Base-by-base conservation (phyloP, 2,329 filamentous ascomycete species). In the Botrytis byssoidea region DNA sequence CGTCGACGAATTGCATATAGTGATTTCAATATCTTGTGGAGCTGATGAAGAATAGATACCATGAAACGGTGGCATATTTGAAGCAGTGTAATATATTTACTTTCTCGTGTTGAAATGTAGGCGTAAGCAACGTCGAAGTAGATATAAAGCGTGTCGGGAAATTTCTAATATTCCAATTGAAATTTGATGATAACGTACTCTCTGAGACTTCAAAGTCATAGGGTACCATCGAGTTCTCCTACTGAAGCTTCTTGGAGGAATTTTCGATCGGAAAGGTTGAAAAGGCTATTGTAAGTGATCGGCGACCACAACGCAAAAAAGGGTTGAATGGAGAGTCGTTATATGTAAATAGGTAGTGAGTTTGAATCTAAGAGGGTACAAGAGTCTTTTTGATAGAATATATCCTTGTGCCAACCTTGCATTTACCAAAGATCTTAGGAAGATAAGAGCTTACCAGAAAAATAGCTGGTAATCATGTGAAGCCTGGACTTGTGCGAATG, bases 41-140 rank as follows among this genome's bases (percentile, higher is more conserved):
- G 48, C 66, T 2, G 66, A 68, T 2, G 66, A 68, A 16, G 66
- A 68, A 32, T 68, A 42, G 3, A 68, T 57, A 42, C 66, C 66
- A 42, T 68, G 66, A 16, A 68, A 68, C 20, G 32, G 48, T 32
- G 66, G 10, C 66, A 68, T 68, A 1, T 16, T 55, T 14, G 35
- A 35, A 42, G 18, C 3, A 10, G 10, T 35, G 32, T 32, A 48
- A 42, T 66, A 66, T 48, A 25, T 42, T 3, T 18, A 22, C 4
- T n/a, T 40, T 22, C 3, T 57, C 29, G 55, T 29, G n/a, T 5
- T 18, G 25, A 9, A 4, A 29, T 3, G 18, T 57, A 32, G 25
- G 16, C 25, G 29, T 9, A 42, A 42, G 10, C 8, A 32, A 57
- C 20, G 42, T 37, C 35, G 35, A 42, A n/a, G 18, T 3, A 57